Evolutionary conservation across 164 flowering plant species (phyloP), one percentile per base, ranked within the genome.

Genomic region (Buxus sempervirens): DNA sequence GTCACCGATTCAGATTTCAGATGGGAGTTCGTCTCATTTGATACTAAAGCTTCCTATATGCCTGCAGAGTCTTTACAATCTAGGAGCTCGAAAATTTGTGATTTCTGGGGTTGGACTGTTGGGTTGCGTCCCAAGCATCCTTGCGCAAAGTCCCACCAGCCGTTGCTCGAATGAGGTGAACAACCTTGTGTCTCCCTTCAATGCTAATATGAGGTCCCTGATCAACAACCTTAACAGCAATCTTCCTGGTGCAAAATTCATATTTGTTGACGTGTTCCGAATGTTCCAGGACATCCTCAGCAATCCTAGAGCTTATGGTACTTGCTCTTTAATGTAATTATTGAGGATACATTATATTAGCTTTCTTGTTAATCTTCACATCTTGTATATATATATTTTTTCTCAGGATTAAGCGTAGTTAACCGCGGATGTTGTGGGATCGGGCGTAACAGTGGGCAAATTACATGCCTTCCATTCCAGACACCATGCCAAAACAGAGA

Each of bases 401-500:
- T 19, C 62, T 22, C 64, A 94, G 98, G 98, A 53, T 82, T 95
- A 42, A 83, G 75, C 21, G 89, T 83, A 13, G 64, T 85, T 6
- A 79, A 89, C 63, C 73, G 86, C 0, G 97, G 96, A 22, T 95
- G 97, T 63, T 95, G 98, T 64, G 97, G 98, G 1, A 85, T 91
- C 9, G 98, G 98, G 38, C 65, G 91, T 19, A 90, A 94, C 81
- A 71, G 87, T 28, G 98, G 98, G 23, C 90, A 94, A 77, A 82
- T 94, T 3, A 94, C 98, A 14, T 94, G 98, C 65, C 88, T 94
- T 20, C 98, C 98, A 9, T 82, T 90, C 51, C 92, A 91, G 62
- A 84, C 80, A 0, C 98, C 98, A 13, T 94, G 98, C 58, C 41
- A 73, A 0, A 78, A 91, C 59, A 69, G 98, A 58, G 70, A 81